Conservation (phyloP, 371 early-diverging fungal species). For the Hamiltosporidium tvaerminnensis region DNA sequence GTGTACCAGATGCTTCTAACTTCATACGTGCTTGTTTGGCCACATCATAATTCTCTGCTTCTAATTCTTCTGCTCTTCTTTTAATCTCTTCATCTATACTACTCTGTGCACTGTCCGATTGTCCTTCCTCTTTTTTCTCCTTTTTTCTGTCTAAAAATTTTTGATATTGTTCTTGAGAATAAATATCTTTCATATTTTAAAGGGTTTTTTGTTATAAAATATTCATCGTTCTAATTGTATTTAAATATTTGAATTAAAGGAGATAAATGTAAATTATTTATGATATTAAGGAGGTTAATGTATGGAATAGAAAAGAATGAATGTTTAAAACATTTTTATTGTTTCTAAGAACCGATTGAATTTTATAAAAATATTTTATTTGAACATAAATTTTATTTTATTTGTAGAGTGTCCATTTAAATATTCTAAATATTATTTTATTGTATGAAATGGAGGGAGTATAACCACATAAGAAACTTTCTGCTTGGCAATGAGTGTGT, state of each 20-base stretch:
- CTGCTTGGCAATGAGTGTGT: too few relatives aligned
- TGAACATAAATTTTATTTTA: too few relatives aligned
- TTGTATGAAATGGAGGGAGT: too few relatives aligned
- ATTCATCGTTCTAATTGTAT: background rate
- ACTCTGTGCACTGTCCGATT: background rate
- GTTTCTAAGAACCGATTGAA: background rate
- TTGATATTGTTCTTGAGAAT: background rate
- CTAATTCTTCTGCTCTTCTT: slow-evolving; percentile 29
- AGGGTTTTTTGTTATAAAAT: background rate
- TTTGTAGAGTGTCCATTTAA: too few relatives aligned
- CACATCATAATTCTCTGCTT: slow-evolving; percentile 34
- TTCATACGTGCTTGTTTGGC: slow-evolving; percentile 24
- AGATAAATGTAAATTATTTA: background rate
- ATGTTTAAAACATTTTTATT: background rate
- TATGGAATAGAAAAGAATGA: background rate
- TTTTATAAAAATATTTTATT: slow-evolving; percentile 1
- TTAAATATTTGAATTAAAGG: background rate
- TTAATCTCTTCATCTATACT: slow-evolving; percentile 10
- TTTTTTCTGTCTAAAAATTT: background rate
- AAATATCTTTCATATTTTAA: background rate
- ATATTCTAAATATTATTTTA: too few relatives aligned
- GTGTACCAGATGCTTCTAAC: slow-evolving; percentile 20
- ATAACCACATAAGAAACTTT: too few relatives aligned
- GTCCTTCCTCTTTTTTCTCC: background rate
- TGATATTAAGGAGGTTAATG: background rate